A percentile compares a stretch with the other conserved stretches of the same genome.
Evolutionary conservation across 2,329 filamentous ascomycete species (phyloP).

Genomic region (Didymella pomorum): DNA sequence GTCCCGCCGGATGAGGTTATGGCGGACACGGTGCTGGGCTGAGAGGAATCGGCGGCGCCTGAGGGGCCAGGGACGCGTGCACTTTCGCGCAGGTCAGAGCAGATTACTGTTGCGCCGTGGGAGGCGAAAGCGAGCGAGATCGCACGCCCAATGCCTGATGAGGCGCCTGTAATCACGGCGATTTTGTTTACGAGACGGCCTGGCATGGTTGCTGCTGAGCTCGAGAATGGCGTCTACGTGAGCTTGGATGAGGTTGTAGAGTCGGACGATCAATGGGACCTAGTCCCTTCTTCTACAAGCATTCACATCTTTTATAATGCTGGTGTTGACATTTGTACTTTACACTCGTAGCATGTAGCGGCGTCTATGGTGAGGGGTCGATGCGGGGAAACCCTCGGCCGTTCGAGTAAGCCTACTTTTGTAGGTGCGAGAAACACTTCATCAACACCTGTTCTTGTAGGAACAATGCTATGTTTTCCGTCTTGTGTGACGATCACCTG

Average conservation of each 20-base stretch:
- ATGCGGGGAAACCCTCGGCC: constrained; percentile 19
- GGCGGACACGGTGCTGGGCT: constrained; percentile 44
- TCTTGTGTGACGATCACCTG: not conserved
- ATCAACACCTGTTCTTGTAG: too few species aligned
- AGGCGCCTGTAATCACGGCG: constrained; percentile 48
- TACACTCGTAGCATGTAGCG: not conserved
- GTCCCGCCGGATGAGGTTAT: constrained; percentile 39
- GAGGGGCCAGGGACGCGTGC: constrained; percentile 26
- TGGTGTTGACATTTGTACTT: constrained; percentile 1
- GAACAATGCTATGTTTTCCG: not conserved
- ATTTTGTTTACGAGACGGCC: constrained; percentile 39
- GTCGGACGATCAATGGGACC: not conserved
- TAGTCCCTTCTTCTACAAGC: not conserved
- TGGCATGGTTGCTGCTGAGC: constrained; percentile 1
- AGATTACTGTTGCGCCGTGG: constrained; percentile 45
- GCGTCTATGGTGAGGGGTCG: constrained; percentile 16
- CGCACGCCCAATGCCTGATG: constrained; percentile 47
- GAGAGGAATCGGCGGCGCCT: constrained; percentile 23
- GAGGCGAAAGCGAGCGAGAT: constrained; percentile 42
- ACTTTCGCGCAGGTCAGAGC: constrained; percentile 40
- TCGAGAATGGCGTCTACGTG: not conserved
- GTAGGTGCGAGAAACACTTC: not conserved
- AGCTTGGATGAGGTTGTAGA: not conserved
- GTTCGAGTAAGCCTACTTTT: constrained; percentile 9
- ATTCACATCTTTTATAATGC: not conserved